Evolutionary conservation across 2,329 filamentous ascomycete species (phyloP), one percentile per base, ranked within the genome.

Genomic region (Aspergillus sp.): DNA sequence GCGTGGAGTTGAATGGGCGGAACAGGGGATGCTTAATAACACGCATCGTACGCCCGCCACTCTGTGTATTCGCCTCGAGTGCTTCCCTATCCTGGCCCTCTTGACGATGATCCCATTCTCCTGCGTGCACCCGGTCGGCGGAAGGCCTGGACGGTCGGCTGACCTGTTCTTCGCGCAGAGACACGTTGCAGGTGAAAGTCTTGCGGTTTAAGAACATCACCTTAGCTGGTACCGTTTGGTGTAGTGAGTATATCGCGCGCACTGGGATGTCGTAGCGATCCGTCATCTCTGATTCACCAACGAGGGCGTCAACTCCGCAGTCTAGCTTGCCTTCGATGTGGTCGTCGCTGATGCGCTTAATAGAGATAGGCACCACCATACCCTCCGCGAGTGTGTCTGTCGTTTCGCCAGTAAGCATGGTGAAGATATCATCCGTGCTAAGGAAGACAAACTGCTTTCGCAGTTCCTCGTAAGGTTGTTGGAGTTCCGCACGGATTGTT

Each of bases 21-120:
- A 98, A 99, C 15, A 98, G 85, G 24, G 95, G 93, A 72, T 99
- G 95, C 75, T 99, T 99, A 80, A 99, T 95, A 59, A 99, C 95
- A 73, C 95, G 87, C 73, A 96, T 91, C 2, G 90, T 89, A 50
- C 95, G 90, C 14, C 91, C 92, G 17, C 90, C 90, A 11, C 86
- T 85, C 70, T 91, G 90, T 70, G 95, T 91, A 77, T 93, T 96
- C 73, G 96, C 91, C 55, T 89, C 86, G 62, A 95, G 80, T 57
- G 90, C 87, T 56, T 96, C 92, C 70, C 86, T 88, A 70, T 98
- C 95, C 46, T 87, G 84, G 17, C 85, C 82, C 75, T 99, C 95
- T 66, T 91, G 87, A 3, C 83, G 80, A 62, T 89, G 88, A 73
- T 99, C 93, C 95, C 95, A 99, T 65, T 93, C 91, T 41, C 88